phyloP scores from a whole-genome alignment of 2,329 filamentous ascomycete genomes.

The Westerdykella aurantiaca region DNA sequence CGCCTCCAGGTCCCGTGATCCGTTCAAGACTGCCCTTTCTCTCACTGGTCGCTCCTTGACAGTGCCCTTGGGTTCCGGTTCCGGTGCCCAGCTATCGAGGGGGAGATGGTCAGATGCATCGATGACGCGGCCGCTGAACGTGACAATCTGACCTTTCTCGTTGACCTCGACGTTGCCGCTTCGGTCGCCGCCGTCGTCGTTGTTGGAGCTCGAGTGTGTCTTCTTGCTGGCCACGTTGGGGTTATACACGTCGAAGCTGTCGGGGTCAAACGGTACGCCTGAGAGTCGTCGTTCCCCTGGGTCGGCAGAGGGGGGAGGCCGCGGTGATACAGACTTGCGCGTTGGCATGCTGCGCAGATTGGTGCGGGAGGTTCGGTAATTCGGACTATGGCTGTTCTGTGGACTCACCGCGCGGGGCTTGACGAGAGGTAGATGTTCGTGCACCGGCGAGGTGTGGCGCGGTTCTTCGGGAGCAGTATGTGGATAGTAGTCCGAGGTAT shows the following conservation, averaged over 20 bases:
- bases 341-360: slow-evolving; percentile 45
- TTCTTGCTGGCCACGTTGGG: slow-evolving; percentile 40
- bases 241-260: slow-evolving; percentile 69
- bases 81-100: slow-evolving; percentile 70
- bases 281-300: slow-evolving; percentile 48
- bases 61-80: slow-evolving; percentile 59
- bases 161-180: slow-evolving; percentile 42
- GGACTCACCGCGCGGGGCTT: slow-evolving; percentile 44
- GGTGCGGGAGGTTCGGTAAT: slow-evolving; percentile 35
- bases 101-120: slow-evolving; percentile 78
- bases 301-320: slow-evolving; percentile 48
- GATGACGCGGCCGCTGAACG: slow-evolving; percentile 67
- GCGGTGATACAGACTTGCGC: slow-evolving; percentile 70
- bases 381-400: slow-evolving; percentile 23
- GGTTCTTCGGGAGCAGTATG: slow-evolving; percentile 38
- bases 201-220: neutral
- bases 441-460: slow-evolving; percentile 27
- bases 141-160: slow-evolving; percentile 64
- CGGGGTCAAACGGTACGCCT: slow-evolving; percentile 65
- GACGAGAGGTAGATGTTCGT: slow-evolving; percentile 39
- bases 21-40: slow-evolving; percentile 46
- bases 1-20: slow-evolving; percentile 42
- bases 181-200: slow-evolving; percentile 21
- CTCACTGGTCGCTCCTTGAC: slow-evolving; percentile 38
- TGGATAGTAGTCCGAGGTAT: slow-evolving; percentile 41